Percentiles rank a stretch among this genome's conserved stretches.
These are phyloP conservation scores for Exophiala xenobiotica DNA, from an alignment of 2,329 filamentous ascomycete species.

Conservation along the genomic window DNA sequence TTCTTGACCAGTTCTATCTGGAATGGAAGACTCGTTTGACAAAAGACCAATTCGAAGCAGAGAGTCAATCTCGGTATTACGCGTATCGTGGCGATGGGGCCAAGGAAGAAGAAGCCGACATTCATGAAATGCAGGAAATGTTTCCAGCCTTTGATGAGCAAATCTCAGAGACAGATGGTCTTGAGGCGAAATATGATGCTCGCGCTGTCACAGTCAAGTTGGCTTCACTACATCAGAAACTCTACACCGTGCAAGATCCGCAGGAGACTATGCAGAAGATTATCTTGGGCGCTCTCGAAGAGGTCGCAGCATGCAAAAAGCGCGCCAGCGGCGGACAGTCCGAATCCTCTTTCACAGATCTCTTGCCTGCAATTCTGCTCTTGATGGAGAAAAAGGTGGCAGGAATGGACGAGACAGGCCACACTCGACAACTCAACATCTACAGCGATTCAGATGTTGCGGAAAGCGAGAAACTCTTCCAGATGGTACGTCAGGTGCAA, in stretches of 20 bases:
- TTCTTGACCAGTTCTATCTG: constrained; percentile 69
- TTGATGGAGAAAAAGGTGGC: constrained; percentile 62
- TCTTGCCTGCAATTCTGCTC: constrained; percentile 67
- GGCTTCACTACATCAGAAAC: constrained; percentile 57
- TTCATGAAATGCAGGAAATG: constrained; percentile 72
- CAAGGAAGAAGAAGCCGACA: constrained; percentile 71
- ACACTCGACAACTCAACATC: constrained; percentile 71
- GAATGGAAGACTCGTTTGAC: constrained; percentile 78
- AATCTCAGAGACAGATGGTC: constrained; percentile 30
- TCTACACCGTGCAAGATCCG: constrained; percentile 39
- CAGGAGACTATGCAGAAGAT: constrained; percentile 35
- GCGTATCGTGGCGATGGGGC: constrained; percentile 76
- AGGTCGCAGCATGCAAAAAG: constrained; percentile 34
- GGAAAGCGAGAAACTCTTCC: constrained; percentile 73
- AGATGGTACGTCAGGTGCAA: constrained; percentile 67
- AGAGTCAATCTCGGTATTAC: constrained; percentile 74
- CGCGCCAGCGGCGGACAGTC: constrained; percentile 15
- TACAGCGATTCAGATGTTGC: constrained; percentile 77
- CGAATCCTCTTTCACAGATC: constrained; percentile 29
- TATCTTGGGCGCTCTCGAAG: constrained; percentile 32
- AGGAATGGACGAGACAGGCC: constrained; percentile 41
- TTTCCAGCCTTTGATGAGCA: constrained; percentile 72
- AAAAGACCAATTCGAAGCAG: constrained; percentile 72
- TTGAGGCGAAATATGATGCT: constrained; percentile 40
- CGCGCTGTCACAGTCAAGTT: constrained; percentile 61